Conservation (phyloP, 768 basidiomycete genomes). For the Lentinus brumalis region DNA sequence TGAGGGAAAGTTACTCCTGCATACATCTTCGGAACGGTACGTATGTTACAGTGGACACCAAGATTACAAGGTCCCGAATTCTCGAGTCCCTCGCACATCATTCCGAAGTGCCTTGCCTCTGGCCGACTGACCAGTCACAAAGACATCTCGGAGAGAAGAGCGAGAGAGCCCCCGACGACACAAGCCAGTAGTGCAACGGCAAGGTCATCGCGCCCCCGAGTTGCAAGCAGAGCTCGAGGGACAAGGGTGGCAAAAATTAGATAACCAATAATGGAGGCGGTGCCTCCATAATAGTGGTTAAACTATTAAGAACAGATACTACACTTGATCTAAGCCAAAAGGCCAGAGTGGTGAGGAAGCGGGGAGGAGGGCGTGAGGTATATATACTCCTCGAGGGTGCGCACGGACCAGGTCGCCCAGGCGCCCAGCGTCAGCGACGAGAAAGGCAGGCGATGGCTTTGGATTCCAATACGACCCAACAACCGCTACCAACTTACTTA, state of each 20-base stretch:
- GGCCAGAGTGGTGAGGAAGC: slow-evolving; percentile 51
- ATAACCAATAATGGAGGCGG: slow-evolving; percentile 16
- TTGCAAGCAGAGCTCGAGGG: slow-evolving; percentile 32
- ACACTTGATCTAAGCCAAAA: slow-evolving; percentile 80
- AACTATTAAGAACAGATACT: slow-evolving; percentile 74
- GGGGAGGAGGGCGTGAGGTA: slow-evolving; percentile 7
- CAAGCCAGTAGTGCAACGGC: slow-evolving; percentile 32
- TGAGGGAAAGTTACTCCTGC: too few species aligned
- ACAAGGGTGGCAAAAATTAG: slow-evolving; percentile 25
- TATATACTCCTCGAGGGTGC: too few species aligned
- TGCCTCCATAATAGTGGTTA: slow-evolving; percentile 37
- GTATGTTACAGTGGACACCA: too few species aligned
- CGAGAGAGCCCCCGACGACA: slow-evolving; percentile 30
- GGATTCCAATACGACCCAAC: slow-evolving; percentile 9
- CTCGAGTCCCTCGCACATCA: not conserved
- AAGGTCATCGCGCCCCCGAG: slow-evolving; percentile 30
- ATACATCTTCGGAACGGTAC: too few species aligned
- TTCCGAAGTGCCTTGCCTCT: slow-evolving; percentile 8
- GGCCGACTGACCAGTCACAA: slow-evolving; percentile 17
- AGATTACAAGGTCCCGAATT: too few species aligned
- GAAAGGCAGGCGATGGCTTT: slow-evolving; percentile 13
- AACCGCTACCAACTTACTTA: not conserved
- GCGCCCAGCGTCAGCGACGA: not conserved
- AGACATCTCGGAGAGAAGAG: slow-evolving; percentile 18
- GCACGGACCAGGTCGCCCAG: not conserved